Evolutionary conservation across 768 basidiomycete species (phyloP).

Genomic region (Trametes meyenii): DNA sequence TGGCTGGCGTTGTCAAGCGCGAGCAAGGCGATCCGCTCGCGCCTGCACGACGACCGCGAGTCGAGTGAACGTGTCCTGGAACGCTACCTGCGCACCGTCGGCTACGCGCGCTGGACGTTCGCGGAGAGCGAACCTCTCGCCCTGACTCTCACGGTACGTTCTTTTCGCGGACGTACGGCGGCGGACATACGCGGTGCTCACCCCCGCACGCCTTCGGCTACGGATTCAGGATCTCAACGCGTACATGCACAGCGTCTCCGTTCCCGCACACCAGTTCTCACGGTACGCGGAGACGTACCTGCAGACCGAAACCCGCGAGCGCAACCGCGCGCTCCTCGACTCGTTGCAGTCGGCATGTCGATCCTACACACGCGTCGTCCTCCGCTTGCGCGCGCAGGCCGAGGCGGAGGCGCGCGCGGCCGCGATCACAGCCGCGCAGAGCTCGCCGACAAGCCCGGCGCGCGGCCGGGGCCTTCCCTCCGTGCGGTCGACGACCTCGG

Average conservation of each 20-base stretch:
- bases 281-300: conserved; percentile 60
- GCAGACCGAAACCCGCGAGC: conserved; percentile 45
- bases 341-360: conserved; percentile 63
- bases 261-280: conserved; percentile 74
- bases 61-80: conserved; percentile 70
- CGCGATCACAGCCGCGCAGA: conserved; percentile 5
- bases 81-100: conserved; percentile 68
- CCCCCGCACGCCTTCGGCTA: neutral
- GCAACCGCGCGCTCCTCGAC: conserved; percentile 47
- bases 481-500: conserved; percentile 12
- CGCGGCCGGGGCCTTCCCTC: conserved; percentile 13
- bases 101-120: conserved; percentile 68
- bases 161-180: neutral
- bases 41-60: conserved; percentile 50
- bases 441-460: conserved; percentile 11
- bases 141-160: conserved; percentile 62
- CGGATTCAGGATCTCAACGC: conserved; percentile 81
- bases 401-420: conserved; percentile 52
- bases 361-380: conserved; percentile 78
- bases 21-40: conserved; percentile 54
- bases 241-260: conserved; percentile 79
- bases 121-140: conserved; percentile 55
- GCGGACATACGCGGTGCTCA: neutral
- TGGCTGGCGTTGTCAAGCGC: conserved; percentile 62
- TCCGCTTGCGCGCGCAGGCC: conserved; percentile 78